Evolutionary conservation across 1,284 basidiomycete genomes (phyloP), one percentile per base, ranked within the genome.

Genomic region (Sporisorium sorghi): DNA sequence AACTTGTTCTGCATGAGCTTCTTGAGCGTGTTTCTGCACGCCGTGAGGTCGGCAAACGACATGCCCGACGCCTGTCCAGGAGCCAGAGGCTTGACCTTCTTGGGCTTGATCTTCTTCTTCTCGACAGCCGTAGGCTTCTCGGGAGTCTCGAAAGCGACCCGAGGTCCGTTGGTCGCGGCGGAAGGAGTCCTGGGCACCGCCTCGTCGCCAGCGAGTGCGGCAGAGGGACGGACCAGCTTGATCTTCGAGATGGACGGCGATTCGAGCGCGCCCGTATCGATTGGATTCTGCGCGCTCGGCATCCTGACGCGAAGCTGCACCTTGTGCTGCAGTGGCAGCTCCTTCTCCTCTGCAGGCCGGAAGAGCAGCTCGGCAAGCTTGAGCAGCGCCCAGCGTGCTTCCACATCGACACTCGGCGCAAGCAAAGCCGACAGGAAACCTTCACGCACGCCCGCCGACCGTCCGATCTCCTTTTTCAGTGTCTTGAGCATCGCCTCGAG

Each of bases 321-420:
- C 58, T 79, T 79, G 48, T 69, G 73, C 49, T 81, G 76, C 51
- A 77, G 54, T 1, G 82, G 79, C 55, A 79, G 42, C 6, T 78
- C 75, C 30, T 64, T 68, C 70, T 84, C 82, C 40, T 81, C 82
- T 2, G 67, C 69, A 21, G 92, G 91, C 53, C 91, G 90, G 74
- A 96, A 91, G 51, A 96, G 89, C 24, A 97, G 87, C 81, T 98
- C 96, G 12, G 92, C 93, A 11, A 97, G 87, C 86, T 98, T 98
- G 78, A 99, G 87, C 51, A 97, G 86, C 68, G 92, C 93, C 89
- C 93, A 93, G 37, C 94, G 91, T 47, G 95, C 91, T 86, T 96
- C 92, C 74, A 91, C 87, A 83, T 98, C 95, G 48, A 90, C 88
- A 52, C 90, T 50, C 4, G 68, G 67, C 19, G 76, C 62, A 15